phyloP scores from a whole-genome alignment of 179 eudicot genomes.

The Amaranthus tricolor region DNA sequence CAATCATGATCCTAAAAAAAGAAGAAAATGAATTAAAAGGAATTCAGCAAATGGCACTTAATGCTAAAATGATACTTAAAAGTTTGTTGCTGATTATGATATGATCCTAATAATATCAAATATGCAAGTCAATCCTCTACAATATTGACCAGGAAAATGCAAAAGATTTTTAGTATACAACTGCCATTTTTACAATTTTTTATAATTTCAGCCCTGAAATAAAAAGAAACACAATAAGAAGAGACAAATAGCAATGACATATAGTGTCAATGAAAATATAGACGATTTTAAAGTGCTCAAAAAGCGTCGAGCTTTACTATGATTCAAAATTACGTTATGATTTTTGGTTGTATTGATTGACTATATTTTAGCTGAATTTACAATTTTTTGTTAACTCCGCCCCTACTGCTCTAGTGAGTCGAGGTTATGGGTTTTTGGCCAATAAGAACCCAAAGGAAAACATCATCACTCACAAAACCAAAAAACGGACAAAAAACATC shows the following conservation, averaged over 20 bases:
- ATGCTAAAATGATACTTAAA: not conserved
- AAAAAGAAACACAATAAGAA: not conserved
- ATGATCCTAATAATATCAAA: not conserved
- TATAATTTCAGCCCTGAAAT: too few relatives aligned
- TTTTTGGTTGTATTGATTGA: too few relatives aligned
- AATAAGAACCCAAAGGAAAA: too few relatives aligned
- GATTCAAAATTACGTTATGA: too few relatives aligned
- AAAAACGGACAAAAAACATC: too few relatives aligned
- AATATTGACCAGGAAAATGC: not conserved
- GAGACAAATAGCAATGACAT: not conserved
- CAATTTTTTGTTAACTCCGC: too few relatives aligned
- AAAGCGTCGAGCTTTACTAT: too few relatives aligned
- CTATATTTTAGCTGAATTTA: not conserved
- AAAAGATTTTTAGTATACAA: not conserved
- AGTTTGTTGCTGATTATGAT: not conserved
- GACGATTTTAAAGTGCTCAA: not conserved
- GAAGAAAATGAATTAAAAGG: conserved; percentile 12
- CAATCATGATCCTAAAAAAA: conserved; percentile 70
- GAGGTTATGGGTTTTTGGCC: too few relatives aligned
- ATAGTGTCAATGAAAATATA: too few relatives aligned
- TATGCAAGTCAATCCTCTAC: not conserved
- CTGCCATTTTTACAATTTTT: too few relatives aligned
- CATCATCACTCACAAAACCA: too few relatives aligned
- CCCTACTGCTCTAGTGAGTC: too few relatives aligned
- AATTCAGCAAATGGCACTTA: conserved; percentile 10